Evolutionary conservation across 2,329 filamentous ascomycete species (phyloP), one percentile per base, ranked within the genome.

Genomic region (Colletotrichum sp.): DNA sequence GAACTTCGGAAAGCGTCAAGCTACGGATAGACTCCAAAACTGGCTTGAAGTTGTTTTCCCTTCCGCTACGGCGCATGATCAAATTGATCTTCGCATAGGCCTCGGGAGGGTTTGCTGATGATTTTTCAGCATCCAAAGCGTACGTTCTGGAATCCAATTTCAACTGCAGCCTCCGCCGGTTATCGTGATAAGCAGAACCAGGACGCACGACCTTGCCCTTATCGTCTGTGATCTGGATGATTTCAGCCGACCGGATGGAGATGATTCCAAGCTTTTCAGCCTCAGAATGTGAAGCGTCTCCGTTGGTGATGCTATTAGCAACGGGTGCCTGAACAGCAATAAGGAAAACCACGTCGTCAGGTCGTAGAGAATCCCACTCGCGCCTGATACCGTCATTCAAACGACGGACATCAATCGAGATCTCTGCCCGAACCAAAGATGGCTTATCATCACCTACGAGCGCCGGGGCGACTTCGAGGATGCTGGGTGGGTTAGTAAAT

Each of bases 21-120:
- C 92, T 95, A 81, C 94, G 95, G 82, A 99, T 98, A 2, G 96
- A 98, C 80, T 98, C 95, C 44, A 99, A 89, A 12, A 99, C 93
- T 12, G 96, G 93, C 82, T 95, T 98, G 89, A 99, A 99, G 84
- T 99, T 99, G 86, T 99, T 99, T 85, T 99, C 97, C 76, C 96
- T 90, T 32, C 95, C 93, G 82, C 92, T 93, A 79, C 97, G 91
- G 74, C 97, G 93, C 68, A 98, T 90, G 71, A 99, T 88, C 55
- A 99, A 86, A 81, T 99, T 99, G 81, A 99, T 93, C 39, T 89
- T 90, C 62, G 95, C 93, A 84, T 98, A 98, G 6, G 98, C 88
- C 80, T 98, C 94, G 1, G 91, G 88, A 80, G 94, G 94, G n/a
- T 93, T 94, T 75, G 90, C 88, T 12, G 90, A 87, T 49, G 90